Evolutionary conservation across 495 filamentous ascomycete genomes (phyloP).

Genomic region (Neurospora cerealis): DNA sequence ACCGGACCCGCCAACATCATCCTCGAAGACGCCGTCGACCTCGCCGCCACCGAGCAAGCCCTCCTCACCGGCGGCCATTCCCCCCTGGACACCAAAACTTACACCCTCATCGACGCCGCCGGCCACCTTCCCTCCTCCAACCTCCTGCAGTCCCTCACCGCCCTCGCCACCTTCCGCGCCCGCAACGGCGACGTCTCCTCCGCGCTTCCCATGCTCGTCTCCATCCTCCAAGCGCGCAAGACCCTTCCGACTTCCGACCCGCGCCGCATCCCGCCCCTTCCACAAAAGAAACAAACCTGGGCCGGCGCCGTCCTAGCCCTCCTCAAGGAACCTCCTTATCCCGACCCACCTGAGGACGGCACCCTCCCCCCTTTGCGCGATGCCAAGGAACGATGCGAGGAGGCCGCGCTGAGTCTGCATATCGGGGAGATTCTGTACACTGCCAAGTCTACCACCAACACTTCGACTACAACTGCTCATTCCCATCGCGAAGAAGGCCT

Average conservation of each 20-base stretch:
- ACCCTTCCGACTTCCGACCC: constrained; percentile 22
- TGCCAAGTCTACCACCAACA: not conserved
- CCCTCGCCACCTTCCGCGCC: constrained; percentile 68
- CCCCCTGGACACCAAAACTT: constrained; percentile 51
- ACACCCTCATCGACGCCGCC: constrained; percentile 41
- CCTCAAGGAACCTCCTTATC: constrained; percentile 48
- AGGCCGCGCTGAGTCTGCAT: constrained; percentile 76
- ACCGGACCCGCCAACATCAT: constrained; percentile 18
- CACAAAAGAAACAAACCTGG: not conserved
- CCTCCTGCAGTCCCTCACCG: constrained; percentile 61
- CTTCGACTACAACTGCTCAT: constrained; percentile 23
- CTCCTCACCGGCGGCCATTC: constrained; percentile 19
- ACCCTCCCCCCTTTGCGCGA: constrained; percentile 52
- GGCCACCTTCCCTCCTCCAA: constrained; percentile 50
- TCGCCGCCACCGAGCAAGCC: constrained; percentile 16
- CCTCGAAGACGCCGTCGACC: constrained; percentile 20
- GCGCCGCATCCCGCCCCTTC: not conserved
- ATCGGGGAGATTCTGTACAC: constrained; percentile 86
- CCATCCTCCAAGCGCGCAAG: constrained; percentile 63
- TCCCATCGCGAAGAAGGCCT: constrained; percentile 55
- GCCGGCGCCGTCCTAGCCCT: constrained; percentile 15
- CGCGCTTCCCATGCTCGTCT: constrained; percentile 80
- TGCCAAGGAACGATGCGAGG: constrained; percentile 58
- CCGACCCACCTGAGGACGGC: constrained; percentile 54
- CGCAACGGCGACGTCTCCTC: constrained; percentile 46